Base-by-base conservation (phyloP, 306 rosid genomes). In the Rosa lucieae region DNA sequence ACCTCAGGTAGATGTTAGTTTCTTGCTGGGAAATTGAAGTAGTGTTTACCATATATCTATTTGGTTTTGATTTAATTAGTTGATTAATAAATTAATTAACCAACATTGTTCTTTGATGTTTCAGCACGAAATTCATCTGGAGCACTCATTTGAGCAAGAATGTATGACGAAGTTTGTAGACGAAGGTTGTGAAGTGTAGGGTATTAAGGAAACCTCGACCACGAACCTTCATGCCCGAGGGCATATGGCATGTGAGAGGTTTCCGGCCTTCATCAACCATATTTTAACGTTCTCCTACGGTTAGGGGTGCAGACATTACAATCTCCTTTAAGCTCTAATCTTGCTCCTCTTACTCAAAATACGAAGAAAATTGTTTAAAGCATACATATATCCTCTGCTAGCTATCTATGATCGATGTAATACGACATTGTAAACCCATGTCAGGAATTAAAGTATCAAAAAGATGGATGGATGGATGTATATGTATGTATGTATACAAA, bases 141-240 rank as follows among this genome's bases (percentile, higher is more conserved):
- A 85, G 37, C 73, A 83, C 85, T 87, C 90, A 83, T 83, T 87
- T 87, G 90, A 85, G 88, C 90, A 83, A 87, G 82, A 80, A 55
- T 70, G 44, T 5, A 21, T 2, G 23, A 35, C 47, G 0, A 65
- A 73, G 43, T 13, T 11, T 53, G 15, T 6, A 35, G 26, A 78
- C 1, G 46, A 61, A 56, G 49, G 86, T 46, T 3, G 10, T 63
- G 23, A 71, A 70, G 62, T 11, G 72, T 46, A 53, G 53, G 23
- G 5, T 4, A 32, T 21, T 35, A 4, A 53, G 53, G 74, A 80
- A 46, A 76, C 82, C 85, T 78, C 88, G 66, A 81, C 85, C 83
- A 78, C 73, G 81, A 65, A 72, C 56, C 75, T 77, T 82, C 84
- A 87, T 40, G 48, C 14, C 13, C 13, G 14, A 47, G 21, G 72